phyloP scores from a whole-genome alignment of 352 stramenopile genomes.

The Pythium phragmiticola region DNA sequence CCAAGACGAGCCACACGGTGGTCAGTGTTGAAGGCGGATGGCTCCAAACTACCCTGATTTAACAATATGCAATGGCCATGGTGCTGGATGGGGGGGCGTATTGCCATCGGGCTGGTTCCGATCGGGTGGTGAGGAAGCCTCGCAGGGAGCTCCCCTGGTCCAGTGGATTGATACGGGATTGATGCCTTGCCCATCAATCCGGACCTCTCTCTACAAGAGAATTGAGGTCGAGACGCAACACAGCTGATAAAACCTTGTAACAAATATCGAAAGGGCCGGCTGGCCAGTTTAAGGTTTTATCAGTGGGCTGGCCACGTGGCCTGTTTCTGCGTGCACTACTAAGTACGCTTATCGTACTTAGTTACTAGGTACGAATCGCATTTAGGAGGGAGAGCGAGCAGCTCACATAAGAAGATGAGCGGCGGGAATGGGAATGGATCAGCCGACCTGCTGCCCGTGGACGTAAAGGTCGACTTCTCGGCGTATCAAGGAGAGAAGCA shows the following conservation, averaged over 20 bases:
- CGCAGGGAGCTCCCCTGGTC: slow-evolving; percentile 8
- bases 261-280: neutral
- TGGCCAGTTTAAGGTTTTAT: slow-evolving; percentile 20
- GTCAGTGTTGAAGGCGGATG: slow-evolving; percentile 23
- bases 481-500: slow-evolving; percentile 88
- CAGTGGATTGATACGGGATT: slow-evolving; percentile 20
- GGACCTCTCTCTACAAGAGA: slow-evolving; percentile 25
- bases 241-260: slow-evolving; percentile 20
- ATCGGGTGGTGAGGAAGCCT: slow-evolving; percentile 28
- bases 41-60: slow-evolving; percentile 16
- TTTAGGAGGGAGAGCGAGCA: neutral
- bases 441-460: slow-evolving; percentile 16
- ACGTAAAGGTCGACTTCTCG: slow-evolving; percentile 51
- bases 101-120: slow-evolving; percentile 4
- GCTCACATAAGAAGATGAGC: slow-evolving; percentile 12
- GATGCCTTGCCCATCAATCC: slow-evolving; percentile 1
- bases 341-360: neutral
- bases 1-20: slow-evolving; percentile 5
- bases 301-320: slow-evolving; percentile 13
- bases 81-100: slow-evolving; percentile 13
- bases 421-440: slow-evolving; percentile 3
- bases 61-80: slow-evolving; percentile 9
- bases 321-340: neutral
- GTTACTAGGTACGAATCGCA: slow-evolving; percentile 18
- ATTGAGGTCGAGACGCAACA: neutral